A percentile compares a stretch with the other conserved stretches of the same genome.
Evolutionary conservation across 2,329 filamentous ascomycete species (phyloP).

Genomic region (Beauveria scarabaeidicola): DNA sequence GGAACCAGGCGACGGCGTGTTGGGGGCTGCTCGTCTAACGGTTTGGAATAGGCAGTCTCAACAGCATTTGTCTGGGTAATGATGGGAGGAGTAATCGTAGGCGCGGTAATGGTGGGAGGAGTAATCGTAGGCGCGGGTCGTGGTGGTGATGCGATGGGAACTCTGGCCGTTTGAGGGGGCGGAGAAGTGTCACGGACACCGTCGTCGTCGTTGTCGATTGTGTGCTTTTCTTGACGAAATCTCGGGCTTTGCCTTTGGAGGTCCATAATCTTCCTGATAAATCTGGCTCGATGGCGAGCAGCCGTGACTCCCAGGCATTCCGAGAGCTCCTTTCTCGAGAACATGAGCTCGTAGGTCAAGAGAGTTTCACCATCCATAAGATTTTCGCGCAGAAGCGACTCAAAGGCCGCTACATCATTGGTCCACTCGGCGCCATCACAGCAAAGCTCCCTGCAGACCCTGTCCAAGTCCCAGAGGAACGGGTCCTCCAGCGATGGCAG

Average conservation of each 20-base stretch:
- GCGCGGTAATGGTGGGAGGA: not conserved
- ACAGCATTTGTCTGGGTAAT: not conserved
- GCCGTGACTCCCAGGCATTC: conserved; percentile 47
- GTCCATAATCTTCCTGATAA: conserved; percentile 49
- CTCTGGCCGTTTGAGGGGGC: not conserved
- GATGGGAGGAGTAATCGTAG: not conserved
- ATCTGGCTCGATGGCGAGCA: conserved; percentile 47
- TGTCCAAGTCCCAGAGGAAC: conserved; percentile 62
- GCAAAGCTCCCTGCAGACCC: conserved; percentile 60
- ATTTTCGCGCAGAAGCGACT: conserved; percentile 48
- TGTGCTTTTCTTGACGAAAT: conserved; percentile 26
- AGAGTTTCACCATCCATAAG: conserved; percentile 58
- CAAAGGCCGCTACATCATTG: conserved; percentile 41
- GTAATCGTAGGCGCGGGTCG: not conserved
- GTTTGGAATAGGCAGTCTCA: not conserved
- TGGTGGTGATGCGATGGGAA: not conserved
- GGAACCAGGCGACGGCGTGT: conserved; percentile 23
- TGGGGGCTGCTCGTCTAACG: not conserved
- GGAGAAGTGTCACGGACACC: not conserved
- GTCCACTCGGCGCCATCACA: conserved; percentile 41
- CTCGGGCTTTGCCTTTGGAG: conserved; percentile 44
- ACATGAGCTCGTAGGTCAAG: conserved; percentile 46
- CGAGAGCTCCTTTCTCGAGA: conserved; percentile 40
- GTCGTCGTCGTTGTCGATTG: not conserved
- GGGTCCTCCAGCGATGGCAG: conserved; percentile 46